Evolutionary conservation across 805 yeast species (phyloP).

Genomic region (Wickerhamiella azyma): DNA sequence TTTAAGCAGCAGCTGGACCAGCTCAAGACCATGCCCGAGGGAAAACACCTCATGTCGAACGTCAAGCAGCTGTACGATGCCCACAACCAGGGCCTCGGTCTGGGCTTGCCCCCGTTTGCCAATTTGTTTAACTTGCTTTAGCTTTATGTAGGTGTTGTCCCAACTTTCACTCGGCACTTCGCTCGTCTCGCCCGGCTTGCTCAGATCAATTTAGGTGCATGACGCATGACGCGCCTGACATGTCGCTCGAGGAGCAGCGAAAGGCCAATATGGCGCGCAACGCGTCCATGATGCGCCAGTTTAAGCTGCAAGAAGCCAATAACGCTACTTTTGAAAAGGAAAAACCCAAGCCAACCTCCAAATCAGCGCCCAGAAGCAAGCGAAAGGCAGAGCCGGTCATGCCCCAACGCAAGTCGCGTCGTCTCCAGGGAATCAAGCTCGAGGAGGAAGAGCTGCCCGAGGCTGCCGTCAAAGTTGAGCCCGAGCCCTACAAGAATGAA

Average conservation of each 20-base stretch:
- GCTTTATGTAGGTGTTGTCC: no score
- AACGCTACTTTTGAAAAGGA: slow-evolving; percentile 33
- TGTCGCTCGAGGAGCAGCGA: slow-evolving; percentile 21
- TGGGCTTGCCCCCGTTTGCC: slow-evolving; percentile 5
- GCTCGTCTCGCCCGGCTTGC: no score
- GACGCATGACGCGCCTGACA: neutral
- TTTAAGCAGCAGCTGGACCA: neutral
- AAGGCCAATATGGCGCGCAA: slow-evolving; percentile 54
- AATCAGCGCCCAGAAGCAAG: slow-evolving; percentile 9
- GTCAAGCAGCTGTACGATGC: slow-evolving; percentile 2
- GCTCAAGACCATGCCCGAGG: neutral
- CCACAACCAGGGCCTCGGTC: neutral
- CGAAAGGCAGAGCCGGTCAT: slow-evolving; percentile 18
- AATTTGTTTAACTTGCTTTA: neutral
- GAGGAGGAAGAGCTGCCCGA: slow-evolving; percentile 26
- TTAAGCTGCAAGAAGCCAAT: slow-evolving; percentile 51
- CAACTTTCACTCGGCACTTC: no score
- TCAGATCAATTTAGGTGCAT: neutral
- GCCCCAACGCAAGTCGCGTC: slow-evolving; percentile 64
- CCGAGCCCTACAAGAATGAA: slow-evolving; percentile 32
- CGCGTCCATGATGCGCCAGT: slow-evolving; percentile 53
- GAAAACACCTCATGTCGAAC: neutral
- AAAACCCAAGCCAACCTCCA: slow-evolving; percentile 16
- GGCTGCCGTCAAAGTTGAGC: slow-evolving; percentile 15
- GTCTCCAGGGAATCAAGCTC: slow-evolving; percentile 55